A percentile compares a stretch with the other conserved stretches of the same genome.
Evolutionary conservation across 768 basidiomycete species (phyloP).

Genomic region (Leucocoprinus leucothites): DNA sequence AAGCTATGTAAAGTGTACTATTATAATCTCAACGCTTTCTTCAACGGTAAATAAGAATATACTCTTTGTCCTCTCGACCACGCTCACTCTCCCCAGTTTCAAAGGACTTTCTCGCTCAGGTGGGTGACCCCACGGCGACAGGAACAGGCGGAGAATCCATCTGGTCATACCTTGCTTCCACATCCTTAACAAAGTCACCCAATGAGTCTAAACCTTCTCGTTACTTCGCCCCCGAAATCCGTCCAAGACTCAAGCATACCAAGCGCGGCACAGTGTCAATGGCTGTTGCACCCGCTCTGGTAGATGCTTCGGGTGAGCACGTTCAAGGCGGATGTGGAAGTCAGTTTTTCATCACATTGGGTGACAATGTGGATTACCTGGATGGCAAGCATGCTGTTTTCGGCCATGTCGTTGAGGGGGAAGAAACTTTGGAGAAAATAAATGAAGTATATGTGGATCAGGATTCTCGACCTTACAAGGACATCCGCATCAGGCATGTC

Average conservation of each 20-base stretch:
- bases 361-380: conserved; percentile 88
- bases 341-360: conserved; percentile 96
- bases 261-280: conserved; percentile 91
- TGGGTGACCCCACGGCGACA: conserved; percentile 94
- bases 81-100: conserved; percentile 55
- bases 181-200: conserved; percentile 24
- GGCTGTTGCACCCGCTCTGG: conserved; percentile 85
- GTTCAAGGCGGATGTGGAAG: conserved; percentile 76
- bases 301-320: conserved; percentile 33
- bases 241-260: conserved; percentile 80
- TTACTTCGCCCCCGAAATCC: conserved; percentile 85
- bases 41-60: conserved; percentile 72
- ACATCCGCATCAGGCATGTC: conserved; percentile 93
- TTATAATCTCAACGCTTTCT: conserved; percentile 96
- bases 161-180: conserved; percentile 68
- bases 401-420: conserved; percentile 91
- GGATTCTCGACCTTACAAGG: conserved; percentile 88
- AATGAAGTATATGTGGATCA: conserved; percentile 91
- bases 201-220: conserved; percentile 45
- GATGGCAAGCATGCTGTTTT: conserved; percentile 93
- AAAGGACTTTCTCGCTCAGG: conserved; percentile 95
- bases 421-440: conserved; percentile 88
- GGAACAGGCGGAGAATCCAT: conserved; percentile 93
- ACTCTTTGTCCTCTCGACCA: conserved; percentile 2
- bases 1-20: conserved; percentile 98